Evolutionary conservation across 2,329 filamentous ascomycete species (phyloP).

Genomic region (Hypoxylon sp.): DNA sequence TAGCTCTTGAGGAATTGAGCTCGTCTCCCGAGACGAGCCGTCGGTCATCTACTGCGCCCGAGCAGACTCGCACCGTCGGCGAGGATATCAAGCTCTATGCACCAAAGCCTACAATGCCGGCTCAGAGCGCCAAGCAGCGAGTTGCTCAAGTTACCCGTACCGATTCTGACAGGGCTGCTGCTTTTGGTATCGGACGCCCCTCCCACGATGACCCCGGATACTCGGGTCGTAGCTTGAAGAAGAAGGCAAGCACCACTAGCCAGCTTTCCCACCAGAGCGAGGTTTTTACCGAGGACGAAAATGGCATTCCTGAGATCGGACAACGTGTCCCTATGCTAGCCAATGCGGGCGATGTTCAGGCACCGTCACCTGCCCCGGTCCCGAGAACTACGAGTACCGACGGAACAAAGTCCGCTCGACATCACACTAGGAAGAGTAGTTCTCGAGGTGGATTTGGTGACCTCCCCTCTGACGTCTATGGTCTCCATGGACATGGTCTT

Average conservation of each 20-base stretch:
- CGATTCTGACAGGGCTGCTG: conserved; percentile 87
- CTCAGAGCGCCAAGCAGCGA: conserved; percentile 84
- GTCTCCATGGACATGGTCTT: conserved; percentile 88
- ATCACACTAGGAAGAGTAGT: conserved; percentile 81
- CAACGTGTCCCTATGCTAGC: conserved; percentile 94
- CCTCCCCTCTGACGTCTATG: conserved; percentile 89
- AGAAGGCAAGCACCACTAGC: conserved; percentile 71
- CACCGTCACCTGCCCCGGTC: conserved; percentile 84
- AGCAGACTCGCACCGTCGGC: conserved; percentile 83
- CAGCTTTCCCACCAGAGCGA: conserved; percentile 66
- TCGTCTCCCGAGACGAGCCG: conserved; percentile 58
- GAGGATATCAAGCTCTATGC: conserved; percentile 89
- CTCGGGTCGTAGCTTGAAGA: conserved; percentile 69
- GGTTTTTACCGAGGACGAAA: conserved; percentile 76
- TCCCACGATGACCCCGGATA: conserved; percentile 68
- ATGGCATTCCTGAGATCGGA: conserved; percentile 93
- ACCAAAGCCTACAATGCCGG: conserved; percentile 87
- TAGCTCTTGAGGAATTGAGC: conserved; percentile 63
- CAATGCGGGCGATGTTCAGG: conserved; percentile 94
- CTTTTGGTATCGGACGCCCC: conserved; percentile 84
- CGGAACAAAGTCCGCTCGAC: conserved; percentile 57
- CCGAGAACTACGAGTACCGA: conserved; percentile 62
- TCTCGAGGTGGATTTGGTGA: conserved; percentile 74
- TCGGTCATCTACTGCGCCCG: conserved; percentile 64
- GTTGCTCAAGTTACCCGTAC: conserved; percentile 90